Evolutionary conservation across 805 yeast species (phyloP).

Genomic region (Candida boidinii): DNA sequence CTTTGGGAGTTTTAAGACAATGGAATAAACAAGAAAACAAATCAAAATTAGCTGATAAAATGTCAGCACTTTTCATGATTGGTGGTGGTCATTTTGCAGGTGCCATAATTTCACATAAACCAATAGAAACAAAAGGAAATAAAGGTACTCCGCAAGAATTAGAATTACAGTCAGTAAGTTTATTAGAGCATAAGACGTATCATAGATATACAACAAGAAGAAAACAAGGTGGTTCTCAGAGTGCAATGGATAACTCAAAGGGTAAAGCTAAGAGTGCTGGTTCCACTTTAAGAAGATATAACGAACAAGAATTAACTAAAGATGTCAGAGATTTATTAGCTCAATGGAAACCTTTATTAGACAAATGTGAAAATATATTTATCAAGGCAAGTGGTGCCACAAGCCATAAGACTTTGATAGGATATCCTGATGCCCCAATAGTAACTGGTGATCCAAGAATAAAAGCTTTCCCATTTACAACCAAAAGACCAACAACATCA

Average conservation of each 20-base stretch:
- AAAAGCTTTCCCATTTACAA: slow-evolving; percentile 76
- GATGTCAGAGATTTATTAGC: slow-evolving; percentile 68
- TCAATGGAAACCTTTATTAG: slow-evolving; percentile 55
- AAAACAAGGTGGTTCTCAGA: slow-evolving; percentile 96
- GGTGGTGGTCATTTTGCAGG: slow-evolving; percentile 99
- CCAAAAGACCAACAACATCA: slow-evolving; percentile 73
- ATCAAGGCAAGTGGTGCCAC: slow-evolving; percentile 73
- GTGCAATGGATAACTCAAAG: slow-evolving; percentile 82
- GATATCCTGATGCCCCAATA: slow-evolving; percentile 52
- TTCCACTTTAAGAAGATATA: slow-evolving; percentile 78
- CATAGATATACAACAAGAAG: slow-evolving; percentile 94
- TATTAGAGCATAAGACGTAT: slow-evolving; percentile 74
- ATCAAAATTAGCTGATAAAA: slow-evolving; percentile 17
- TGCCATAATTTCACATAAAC: slow-evolving; percentile 75
- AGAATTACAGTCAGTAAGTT: slow-evolving; percentile 54
- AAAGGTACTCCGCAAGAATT: slow-evolving; percentile 37
- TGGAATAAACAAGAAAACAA: slow-evolving; percentile 11
- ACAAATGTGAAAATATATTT: slow-evolving; percentile 60
- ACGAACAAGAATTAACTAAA: slow-evolving; percentile 71
- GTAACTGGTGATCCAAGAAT: slow-evolving; percentile 51
- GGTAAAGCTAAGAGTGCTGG: slow-evolving; percentile 98
- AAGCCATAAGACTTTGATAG: slow-evolving; percentile 56
- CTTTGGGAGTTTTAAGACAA: slow-evolving; percentile 36
- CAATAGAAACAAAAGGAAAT: slow-evolving; percentile 47
- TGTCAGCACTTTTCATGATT: slow-evolving; percentile 81